These are phyloP conservation scores for Scleroderma bovista DNA, from an alignment of 768 basidiomycete species.

Conservation along the genomic window DNA sequence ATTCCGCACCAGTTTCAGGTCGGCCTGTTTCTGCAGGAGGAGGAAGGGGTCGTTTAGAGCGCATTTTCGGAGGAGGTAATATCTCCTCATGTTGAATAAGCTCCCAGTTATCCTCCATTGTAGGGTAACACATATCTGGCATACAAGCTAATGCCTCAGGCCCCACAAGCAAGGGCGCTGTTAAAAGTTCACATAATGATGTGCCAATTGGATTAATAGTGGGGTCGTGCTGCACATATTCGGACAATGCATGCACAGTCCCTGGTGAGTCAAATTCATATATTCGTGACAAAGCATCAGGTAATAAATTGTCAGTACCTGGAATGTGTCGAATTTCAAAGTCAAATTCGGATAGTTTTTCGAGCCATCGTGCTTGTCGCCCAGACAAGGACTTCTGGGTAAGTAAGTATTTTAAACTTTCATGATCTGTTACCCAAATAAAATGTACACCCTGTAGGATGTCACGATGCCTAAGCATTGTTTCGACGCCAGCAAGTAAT, in stretches of 20 bases:
- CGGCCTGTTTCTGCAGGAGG: not conserved
- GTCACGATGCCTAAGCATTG: conserved; percentile 24
- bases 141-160: too few relatives aligned
- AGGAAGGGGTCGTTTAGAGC: too few relatives aligned
- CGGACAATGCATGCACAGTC: too few relatives aligned
- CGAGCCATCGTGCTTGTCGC: conserved; percentile 33
- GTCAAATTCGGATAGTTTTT: conserved; percentile 10
- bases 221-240: too few relatives aligned
- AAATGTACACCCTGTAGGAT: conserved; percentile 28
- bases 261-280: not conserved
- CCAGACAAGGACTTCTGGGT: conserved; percentile 30
- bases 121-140: too few relatives aligned
- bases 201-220: too few relatives aligned
- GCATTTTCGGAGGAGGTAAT: too few relatives aligned
- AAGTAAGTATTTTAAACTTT: conserved; percentile 22
- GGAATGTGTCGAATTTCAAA: conserved; percentile 24
- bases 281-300: conserved; percentile 15
- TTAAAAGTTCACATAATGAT: too few relatives aligned
- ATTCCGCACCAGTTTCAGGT: not conserved
- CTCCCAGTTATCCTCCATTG: too few relatives aligned
- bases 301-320: conserved; percentile 26
- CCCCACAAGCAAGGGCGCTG: too few relatives aligned
- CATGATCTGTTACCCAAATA: conserved; percentile 25
- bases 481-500: conserved; percentile 32
- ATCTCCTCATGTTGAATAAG: too few relatives aligned